Base-by-base conservation (phyloP, 1,284 basidiomycete species). In the Cryptococcus deneoformans region DNA sequence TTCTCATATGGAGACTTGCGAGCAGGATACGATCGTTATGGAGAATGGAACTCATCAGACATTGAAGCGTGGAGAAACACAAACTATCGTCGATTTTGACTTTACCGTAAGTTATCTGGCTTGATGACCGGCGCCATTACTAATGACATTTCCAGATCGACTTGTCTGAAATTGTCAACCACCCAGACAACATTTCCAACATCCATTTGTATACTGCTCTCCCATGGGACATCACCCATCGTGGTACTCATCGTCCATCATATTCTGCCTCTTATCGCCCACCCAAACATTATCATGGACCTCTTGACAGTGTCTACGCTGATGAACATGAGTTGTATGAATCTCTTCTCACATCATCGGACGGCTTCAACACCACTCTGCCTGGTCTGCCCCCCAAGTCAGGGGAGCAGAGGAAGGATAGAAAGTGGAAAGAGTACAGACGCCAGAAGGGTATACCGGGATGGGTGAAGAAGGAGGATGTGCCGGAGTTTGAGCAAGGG, bases 81-180 rank as follows among this genome's bases (percentile, higher is more conserved):
- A 67, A 42, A 47, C 46, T 6, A 64, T 74, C 24, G 57, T 63
- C 39, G 74, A 76, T 53, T 76, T 76, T 52, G 64, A 73, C 51
- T 76, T 76, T 44, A 64, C 53, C 24, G 70, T 72, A 48, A 50
- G 70, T 65, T 16, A 34, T 6, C 14, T 42, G 37, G 3, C 24
- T 42, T 43, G 6, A 12, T 10, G 8, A 4, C 8, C 8, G 7
- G 50, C 34, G 6, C 8, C 6, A 40, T 14, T 14, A 5, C 46
- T 43, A 11, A 52, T 14, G 29, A 8, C 12, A 45, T 44, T 16
- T 40, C 12, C 48, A 72, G 70, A 72, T 76, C 61, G 68, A 76
- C 55, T 50, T 75, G 38, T 57, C 62, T 2, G 52, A 60, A 5
- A 55, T 70, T 24, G 52, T 67, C 46, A 52, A 53, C 20, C 73